Base-by-base conservation (phyloP, 208 protist species). In the Wallacemonas sp. region DNA sequence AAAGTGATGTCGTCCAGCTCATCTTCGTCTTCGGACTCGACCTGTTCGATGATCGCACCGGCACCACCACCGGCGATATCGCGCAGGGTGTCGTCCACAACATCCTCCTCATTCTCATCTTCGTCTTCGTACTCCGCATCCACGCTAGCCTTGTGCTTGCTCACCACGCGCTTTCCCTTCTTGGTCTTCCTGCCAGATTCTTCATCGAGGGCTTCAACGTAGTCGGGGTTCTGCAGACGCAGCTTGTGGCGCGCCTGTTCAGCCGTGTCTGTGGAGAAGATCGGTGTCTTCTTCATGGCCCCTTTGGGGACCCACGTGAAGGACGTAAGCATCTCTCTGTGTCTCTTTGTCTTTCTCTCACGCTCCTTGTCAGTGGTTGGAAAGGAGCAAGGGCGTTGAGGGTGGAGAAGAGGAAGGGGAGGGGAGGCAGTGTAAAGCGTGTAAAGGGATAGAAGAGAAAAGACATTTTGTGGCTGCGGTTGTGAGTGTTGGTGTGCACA, bases 1-100 rank as follows among this genome's bases (percentile, higher is more conserved):
- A 97, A 85, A 33, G 79, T 89, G 9, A 70, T 84, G 57, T 98
- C 92, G 43, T 96, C 90, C 16, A 96, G 71, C 41, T 98, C 93
- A 21, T 98, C 85, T 44, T 96, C 88, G 27, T 95, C 77, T 19
- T 96, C 89, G 17, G 80, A 93, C 57, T 93, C 80, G 19, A 95
- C 83, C 52, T 94, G 80, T 56, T 91, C 87, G 2, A 95, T 60
- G 24, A 92, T 74, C 30, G 88, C 83, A 16, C 83, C 81, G 11
- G 70, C 62, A 32, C 87, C 90, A 23, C 82, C 87, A 52, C 85
- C 88, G 66, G 86, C 81, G 46, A 92, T 85, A 58, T 67, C 72
- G 27, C 77, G 81, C 44, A 88, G 74, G 64, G 80, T 74, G 41
- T 89, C 86, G 36, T 85, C 74, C n/a, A 74, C 61, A 17, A 71